Evolutionary conservation across 1,284 basidiomycete species (phyloP).

Genomic region (Sporisorium sorghi): DNA sequence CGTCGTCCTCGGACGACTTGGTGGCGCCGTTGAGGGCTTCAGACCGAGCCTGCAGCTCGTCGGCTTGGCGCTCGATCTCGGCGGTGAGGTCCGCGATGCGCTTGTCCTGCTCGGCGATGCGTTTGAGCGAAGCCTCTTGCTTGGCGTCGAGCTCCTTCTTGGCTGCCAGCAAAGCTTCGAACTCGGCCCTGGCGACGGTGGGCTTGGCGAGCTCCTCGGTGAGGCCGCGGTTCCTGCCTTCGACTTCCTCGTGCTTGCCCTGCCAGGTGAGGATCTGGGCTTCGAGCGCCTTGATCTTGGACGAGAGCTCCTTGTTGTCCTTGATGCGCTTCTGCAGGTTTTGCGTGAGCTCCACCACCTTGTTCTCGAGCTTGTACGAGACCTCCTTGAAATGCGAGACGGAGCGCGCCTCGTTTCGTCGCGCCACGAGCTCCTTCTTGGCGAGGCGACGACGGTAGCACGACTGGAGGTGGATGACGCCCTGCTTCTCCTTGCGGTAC

Average conservation of each 20-base stretch:
- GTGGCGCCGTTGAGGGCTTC: constrained; percentile 58
- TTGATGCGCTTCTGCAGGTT: constrained; percentile 88
- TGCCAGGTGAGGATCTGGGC: constrained; percentile 86
- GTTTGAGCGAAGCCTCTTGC: constrained; percentile 80
- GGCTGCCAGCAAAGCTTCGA: constrained; percentile 80
- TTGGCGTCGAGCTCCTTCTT: constrained; percentile 86
- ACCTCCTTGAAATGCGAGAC: constrained; percentile 99
- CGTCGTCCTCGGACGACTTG: constrained; percentile 76
- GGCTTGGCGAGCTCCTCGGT: constrained; percentile 79
- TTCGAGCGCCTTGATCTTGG: constrained; percentile 81
- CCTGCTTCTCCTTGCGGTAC: constrained; percentile 78
- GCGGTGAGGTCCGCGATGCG: constrained; percentile 78
- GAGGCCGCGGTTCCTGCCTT: constrained; percentile 80
- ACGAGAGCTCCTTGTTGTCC: constrained; percentile 89
- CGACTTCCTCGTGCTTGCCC: constrained; percentile 88
- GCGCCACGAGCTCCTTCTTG: constrained; percentile 82
- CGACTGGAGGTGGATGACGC: constrained; percentile 88
- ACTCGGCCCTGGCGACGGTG: constrained; percentile 80
- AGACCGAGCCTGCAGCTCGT: constrained; percentile 80
- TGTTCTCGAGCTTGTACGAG: constrained; percentile 97
- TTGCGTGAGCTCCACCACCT: constrained; percentile 98
- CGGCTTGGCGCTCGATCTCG: constrained; percentile 79
- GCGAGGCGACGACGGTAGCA: constrained; percentile 90
- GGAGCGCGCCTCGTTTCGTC: constrained; percentile 92
- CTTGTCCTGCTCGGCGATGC: constrained; percentile 85